Evolutionary conservation across 2,329 filamentous ascomycete species (phyloP), one percentile per base, ranked within the genome.

Genomic region (Alternaria hordeiaustralica): DNA sequence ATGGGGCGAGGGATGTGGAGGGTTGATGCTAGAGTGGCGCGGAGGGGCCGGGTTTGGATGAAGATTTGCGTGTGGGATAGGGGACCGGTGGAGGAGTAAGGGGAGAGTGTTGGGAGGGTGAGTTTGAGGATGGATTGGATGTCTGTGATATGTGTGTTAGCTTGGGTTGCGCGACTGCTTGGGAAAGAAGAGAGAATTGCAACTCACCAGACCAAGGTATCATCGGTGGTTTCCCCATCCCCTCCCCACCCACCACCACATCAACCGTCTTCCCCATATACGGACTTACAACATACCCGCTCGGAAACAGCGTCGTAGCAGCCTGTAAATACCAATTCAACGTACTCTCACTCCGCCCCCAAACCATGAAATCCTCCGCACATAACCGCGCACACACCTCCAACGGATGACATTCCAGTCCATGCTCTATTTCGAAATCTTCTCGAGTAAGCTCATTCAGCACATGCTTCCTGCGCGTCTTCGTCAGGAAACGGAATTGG

Each of bases 221-320:
- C 4, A 87, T 83, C 1, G 84, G 81, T 6, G n/a, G 30, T 51
- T 9, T 41, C 4, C 73, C 76, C 60, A 85, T 82, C 2, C 82
- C 81, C 4, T 53, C 49, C 2, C 74, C 75, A 60, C 86, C 83
- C 3, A 67, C 30, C 56, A 87, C 78, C 45, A 79, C 78, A 18
- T 82, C 80, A 62, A 87, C 81, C 2, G 82, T 82, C 69, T 79
- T 84, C 23, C 84, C 85, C 47, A 87, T 84, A 25, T 84, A 80
- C 47, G 83, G 77, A 43, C 81, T 73, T 12, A 87, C 78, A 21
- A 81, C 81, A 84, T 84, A 87, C 8, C 85, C 85, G 0, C 84
- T 82, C 2, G 85, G 85, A 65, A 86, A 87, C 6, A 86, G 75
- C 13, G 83, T 87, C 6, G 85, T 85, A 49, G 83, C 84, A 23